Evolutionary conservation across 2,329 filamentous ascomycete species (phyloP).

Genomic region (Keithomyces neogunnii): DNA sequence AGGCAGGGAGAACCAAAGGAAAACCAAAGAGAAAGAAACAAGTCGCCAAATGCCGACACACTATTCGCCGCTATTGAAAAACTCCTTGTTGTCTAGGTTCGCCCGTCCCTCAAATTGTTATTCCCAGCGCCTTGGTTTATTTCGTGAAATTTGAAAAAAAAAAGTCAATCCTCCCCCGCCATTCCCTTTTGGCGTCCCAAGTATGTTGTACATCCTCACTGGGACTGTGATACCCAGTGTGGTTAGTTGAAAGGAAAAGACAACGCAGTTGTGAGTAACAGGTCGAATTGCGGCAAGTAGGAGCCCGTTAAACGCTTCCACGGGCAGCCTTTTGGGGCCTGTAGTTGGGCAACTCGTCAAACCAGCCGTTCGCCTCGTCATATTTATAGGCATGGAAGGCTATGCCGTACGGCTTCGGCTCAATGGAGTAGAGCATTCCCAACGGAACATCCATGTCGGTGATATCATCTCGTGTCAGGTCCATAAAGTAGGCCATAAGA

Average conservation of each 20-base stretch:
- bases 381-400: slow-evolving; percentile 95
- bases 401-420: slow-evolving; percentile 95
- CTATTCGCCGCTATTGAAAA: not conserved
- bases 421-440: slow-evolving; percentile 88
- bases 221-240: not conserved
- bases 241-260: not conserved
- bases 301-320: slow-evolving; percentile 9
- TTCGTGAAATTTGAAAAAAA: not conserved
- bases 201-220: not conserved
- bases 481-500: slow-evolving; percentile 92
- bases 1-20: not conserved
- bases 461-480: slow-evolving; percentile 81
- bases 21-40: not conserved
- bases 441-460: slow-evolving; percentile 90
- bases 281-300: not conserved
- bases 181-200: not conserved
- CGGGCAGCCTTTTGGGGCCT: slow-evolving; percentile 50
- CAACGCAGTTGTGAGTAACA: not conserved
- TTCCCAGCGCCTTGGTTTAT: not conserved
- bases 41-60: not conserved
- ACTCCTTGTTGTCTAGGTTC: not conserved
- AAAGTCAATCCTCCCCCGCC: not conserved
- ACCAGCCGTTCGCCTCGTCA: slow-evolving; percentile 68
- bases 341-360: slow-evolving; percentile 80
- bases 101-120: not conserved